Evolutionary conservation across 306 rosid species (phyloP).

Genomic region (Prinsepia uniflora): DNA sequence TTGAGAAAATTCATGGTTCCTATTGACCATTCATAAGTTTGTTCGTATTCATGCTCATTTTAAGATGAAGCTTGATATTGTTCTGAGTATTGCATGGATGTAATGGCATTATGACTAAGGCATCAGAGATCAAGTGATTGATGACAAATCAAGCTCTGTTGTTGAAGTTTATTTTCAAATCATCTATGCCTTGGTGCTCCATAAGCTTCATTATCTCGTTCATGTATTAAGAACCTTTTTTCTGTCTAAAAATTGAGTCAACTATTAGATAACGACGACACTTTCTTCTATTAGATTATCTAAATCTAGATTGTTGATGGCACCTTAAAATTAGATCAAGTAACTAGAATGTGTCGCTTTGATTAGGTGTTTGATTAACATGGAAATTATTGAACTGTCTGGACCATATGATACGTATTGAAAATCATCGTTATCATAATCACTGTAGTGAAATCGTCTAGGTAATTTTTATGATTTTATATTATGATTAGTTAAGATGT

Average conservation of each 20-base stretch:
- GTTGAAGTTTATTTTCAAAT: background rate
- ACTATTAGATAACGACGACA: background rate
- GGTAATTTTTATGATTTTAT: background rate
- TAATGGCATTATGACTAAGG: background rate
- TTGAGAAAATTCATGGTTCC: background rate
- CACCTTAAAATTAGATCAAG: background rate
- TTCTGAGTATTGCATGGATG: background rate
- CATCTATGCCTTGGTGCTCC: background rate
- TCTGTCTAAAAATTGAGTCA: background rate
- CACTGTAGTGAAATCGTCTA: background rate
- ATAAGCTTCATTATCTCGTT: background rate
- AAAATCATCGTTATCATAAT: conserved; percentile 5
- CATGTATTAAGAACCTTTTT: background rate
- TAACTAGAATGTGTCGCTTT: background rate
- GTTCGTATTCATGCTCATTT: background rate
- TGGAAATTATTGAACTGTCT: background rate
- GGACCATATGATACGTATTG: background rate
- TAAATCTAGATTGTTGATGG: background rate
- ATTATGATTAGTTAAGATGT: background rate
- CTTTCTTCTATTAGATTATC: background rate
- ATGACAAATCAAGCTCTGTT: background rate
- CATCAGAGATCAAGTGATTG: background rate
- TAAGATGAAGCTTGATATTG: background rate
- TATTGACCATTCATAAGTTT: background rate
- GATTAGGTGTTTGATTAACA: conserved; percentile 3